These are phyloP conservation scores for Cyanodermella asteris DNA, from an alignment of 2,329 filamentous ascomycete genomes.

Conservation along the genomic window DNA sequence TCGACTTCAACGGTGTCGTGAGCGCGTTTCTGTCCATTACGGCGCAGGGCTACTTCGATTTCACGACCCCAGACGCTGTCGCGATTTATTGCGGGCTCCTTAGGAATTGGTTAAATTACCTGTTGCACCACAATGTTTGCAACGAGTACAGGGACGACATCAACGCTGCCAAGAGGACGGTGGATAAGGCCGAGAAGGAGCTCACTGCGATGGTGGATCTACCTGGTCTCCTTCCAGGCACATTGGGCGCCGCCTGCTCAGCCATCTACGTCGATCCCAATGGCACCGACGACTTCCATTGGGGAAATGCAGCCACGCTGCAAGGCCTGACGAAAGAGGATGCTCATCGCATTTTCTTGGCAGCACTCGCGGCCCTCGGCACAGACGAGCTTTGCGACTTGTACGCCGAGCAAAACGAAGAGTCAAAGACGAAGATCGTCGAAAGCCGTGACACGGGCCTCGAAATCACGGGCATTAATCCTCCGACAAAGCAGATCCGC, in stretches of 20 bases:
- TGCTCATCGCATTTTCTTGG: constrained; percentile 27
- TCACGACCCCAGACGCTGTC: constrained; percentile 31
- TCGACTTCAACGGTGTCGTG: not conserved
- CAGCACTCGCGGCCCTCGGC: constrained; percentile 27
- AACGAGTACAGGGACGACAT: constrained; percentile 55
- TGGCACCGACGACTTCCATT: constrained; percentile 18
- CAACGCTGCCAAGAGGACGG: constrained; percentile 41
- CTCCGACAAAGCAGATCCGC: constrained; percentile 21
- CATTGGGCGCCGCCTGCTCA: constrained; percentile 59
- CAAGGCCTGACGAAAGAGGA: constrained; percentile 22
- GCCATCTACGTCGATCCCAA: constrained; percentile 41
- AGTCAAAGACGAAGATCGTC: constrained; percentile 18
- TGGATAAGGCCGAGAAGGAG: constrained; percentile 44
- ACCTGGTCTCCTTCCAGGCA: constrained; percentile 39
- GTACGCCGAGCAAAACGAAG: constrained; percentile 17
- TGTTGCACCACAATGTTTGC: constrained; percentile 67
- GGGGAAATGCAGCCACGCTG: constrained; percentile 15
- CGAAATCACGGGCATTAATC: constrained; percentile 34
- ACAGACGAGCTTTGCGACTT: constrained; percentile 15
- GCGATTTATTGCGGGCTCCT: constrained; percentile 44
- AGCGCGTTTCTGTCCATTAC: constrained; percentile 6
- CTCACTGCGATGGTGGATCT: constrained; percentile 36
- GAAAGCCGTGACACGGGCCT: constrained; percentile 32
- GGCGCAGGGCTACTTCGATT: constrained; percentile 33
- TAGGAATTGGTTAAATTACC: constrained; percentile 72